Conservation (phyloP, 768 basidiomycete genomes). For the Lanmaoa rubissima region DNA sequence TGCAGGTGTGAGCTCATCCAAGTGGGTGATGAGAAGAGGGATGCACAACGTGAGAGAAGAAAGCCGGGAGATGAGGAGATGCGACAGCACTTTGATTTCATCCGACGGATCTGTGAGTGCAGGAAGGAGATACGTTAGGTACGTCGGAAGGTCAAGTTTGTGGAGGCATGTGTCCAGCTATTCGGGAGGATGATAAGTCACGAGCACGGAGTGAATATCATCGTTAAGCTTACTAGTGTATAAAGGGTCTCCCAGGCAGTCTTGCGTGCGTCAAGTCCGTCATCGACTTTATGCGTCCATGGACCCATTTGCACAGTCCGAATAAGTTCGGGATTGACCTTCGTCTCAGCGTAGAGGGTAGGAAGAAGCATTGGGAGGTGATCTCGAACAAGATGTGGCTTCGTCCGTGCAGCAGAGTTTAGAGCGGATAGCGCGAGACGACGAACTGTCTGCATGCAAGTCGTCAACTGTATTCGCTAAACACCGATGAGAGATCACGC, state of each 20-base stretch:
- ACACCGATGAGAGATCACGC: slow-evolving; percentile 22
- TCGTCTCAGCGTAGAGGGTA: slow-evolving; percentile 81
- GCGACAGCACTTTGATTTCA: slow-evolving; percentile 95
- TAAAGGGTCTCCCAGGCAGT: slow-evolving; percentile 98
- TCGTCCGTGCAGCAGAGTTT: slow-evolving; percentile 94
- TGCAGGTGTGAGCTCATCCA: slow-evolving; percentile 82
- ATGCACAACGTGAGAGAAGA: slow-evolving; percentile 59
- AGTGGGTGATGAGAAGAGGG: slow-evolving; percentile 48
- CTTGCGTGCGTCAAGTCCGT: slow-evolving; percentile 94
- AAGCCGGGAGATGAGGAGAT: slow-evolving; percentile 93
- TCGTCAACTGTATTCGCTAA: not conserved
- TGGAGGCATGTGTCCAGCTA: slow-evolving; percentile 90
- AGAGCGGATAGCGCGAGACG: slow-evolving; percentile 85
- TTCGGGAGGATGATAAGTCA: not conserved
- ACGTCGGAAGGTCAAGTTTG: slow-evolving; percentile 84
- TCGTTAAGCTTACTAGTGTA: slow-evolving; percentile 64
- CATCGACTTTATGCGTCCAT: slow-evolving; percentile 96
- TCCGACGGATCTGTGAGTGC: slow-evolving; percentile 89
- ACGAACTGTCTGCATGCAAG: slow-evolving; percentile 69
- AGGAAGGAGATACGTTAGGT: slow-evolving; percentile 75
- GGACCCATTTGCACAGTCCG: slow-evolving; percentile 96
- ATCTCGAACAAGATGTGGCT: slow-evolving; percentile 87
- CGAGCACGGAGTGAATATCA: not conserved
- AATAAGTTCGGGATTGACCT: slow-evolving; percentile 74
- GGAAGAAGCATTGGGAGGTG: slow-evolving; percentile 77